Evolutionary conservation across 2,329 filamentous ascomycete genomes (phyloP).

Genomic region (Clathrospora elynae): DNA sequence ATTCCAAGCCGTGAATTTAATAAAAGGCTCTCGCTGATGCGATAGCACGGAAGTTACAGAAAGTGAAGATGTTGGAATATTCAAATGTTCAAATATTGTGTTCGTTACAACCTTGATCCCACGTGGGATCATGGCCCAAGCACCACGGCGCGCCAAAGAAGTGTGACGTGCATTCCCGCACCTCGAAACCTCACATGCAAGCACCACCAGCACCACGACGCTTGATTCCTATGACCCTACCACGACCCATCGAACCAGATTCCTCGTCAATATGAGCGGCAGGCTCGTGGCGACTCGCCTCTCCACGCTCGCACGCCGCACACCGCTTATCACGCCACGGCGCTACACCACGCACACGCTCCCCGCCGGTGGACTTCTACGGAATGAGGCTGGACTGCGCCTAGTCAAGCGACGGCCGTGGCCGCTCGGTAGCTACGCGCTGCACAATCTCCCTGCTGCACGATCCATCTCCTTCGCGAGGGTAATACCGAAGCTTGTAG

Average conservation of each 20-base stretch:
- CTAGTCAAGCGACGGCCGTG: conserved; percentile 64
- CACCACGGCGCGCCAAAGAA: conserved; percentile 12
- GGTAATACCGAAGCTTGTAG: conserved; percentile 79
- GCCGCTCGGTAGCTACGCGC: conserved; percentile 76
- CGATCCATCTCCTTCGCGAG: conserved; percentile 70
- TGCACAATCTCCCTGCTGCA: conserved; percentile 76
- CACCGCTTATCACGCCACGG: conserved; percentile 64
- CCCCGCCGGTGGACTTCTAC: conserved; percentile 47
- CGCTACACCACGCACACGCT: conserved; percentile 47
- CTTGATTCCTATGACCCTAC: conserved; percentile 27
- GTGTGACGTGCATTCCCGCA: conserved; percentile 25
- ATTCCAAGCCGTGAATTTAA: too few species aligned
- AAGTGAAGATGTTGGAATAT: conserved; percentile 5
- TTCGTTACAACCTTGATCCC: too few species aligned
- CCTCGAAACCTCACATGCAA: conserved; percentile 9
- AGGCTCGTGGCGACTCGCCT: conserved; percentile 77
- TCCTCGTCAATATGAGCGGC: conserved; percentile 63
- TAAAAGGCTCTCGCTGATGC: too few species aligned
- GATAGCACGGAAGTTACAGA: too few species aligned
- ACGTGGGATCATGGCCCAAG: conserved; percentile 16
- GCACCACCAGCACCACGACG: not conserved
- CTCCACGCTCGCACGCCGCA: conserved; percentile 68
- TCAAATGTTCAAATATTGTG: too few species aligned
- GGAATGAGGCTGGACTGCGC: conserved; percentile 43
- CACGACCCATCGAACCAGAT: conserved; percentile 9